phyloP scores from a whole-genome alignment of 2,329 filamentous ascomycete species.

The Sporothrix dimorphospora region DNA sequence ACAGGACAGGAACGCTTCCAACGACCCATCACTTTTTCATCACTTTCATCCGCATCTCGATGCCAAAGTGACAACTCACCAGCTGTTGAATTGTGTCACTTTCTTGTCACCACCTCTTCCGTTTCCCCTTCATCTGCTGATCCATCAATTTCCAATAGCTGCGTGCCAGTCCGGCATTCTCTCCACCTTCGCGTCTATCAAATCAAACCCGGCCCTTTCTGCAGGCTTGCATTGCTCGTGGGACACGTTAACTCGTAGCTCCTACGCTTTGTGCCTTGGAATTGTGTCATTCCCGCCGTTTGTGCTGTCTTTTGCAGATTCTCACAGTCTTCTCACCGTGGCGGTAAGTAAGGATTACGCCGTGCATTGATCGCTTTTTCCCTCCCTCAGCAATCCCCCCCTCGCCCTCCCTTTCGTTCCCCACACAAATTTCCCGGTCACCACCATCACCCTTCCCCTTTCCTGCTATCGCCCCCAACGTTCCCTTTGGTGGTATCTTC shows the following conservation, averaged over 20 bases:
- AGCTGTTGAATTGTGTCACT: neutral
- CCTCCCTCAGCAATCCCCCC: conserved; percentile 13
- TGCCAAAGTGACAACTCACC: conserved; percentile 12
- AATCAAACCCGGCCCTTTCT: conserved; percentile 41
- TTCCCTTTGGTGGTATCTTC: neutral
- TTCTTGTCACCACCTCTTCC: neutral
- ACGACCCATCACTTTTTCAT: neutral
- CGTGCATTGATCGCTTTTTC: conserved; percentile 24
- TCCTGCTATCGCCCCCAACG: neutral
- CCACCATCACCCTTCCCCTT: neutral
- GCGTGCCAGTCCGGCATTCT: conserved; percentile 47
- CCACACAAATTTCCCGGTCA: conserved; percentile 25
- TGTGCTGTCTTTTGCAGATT: conserved; percentile 42
- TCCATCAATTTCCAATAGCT: conserved; percentile 42
- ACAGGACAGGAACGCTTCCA: neutral
- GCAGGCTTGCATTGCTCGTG: conserved; percentile 49
- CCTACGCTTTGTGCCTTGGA: conserved; percentile 53
- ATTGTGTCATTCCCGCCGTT: conserved; percentile 49
- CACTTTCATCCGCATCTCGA: neutral
- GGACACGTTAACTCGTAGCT: conserved; percentile 70
- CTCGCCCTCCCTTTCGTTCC: conserved; percentile 24
- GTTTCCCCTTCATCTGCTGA: neutral
- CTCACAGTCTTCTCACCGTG: conserved; percentile 43
- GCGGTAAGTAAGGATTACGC: conserved; percentile 51
- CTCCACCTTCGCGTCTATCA: conserved; percentile 46